Base-by-base conservation (phyloP, 768 basidiomycete genomes). In the Hydnomerulius pinastri region DNA sequence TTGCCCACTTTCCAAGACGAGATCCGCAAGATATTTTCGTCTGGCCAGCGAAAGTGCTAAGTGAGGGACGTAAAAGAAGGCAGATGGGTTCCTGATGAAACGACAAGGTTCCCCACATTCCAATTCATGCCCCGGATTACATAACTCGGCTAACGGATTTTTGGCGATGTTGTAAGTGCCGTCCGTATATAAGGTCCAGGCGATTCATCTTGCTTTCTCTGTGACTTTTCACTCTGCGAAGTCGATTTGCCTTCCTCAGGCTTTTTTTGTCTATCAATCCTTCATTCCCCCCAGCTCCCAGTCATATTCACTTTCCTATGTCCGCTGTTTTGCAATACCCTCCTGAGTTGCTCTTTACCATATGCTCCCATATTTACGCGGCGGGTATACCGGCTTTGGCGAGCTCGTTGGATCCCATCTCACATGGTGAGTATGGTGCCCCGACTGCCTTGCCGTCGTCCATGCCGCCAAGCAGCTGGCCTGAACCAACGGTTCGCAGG, bases 371-470 rank as follows among this genome's bases (percentile, higher is more conserved):
- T 48, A 73, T 93, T 29, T 90, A 84, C 61, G 77, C 79, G 6
- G 72, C 83, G 24, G 81, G 84, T 52, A 68, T 86, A 4, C 82
- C 83, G 9, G 74, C 85, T 7, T 39, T 70, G 9, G 48, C 60
- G 4, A 73, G 79, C 6, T 86, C 88, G 28, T 78, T 93, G 56
- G 90, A 92, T 64, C 89, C 91, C 24, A 75, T 86, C 44, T 69
- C 85, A 27, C 60, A 69, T 46, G 68, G 70, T 12, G 65, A 75
- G 21, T 66, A 77, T 38, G 60, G 64, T 8, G 49, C 62, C 2
- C 90, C 91, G 2, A 81, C 82, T 0, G 78, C 77, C 1, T 71
- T 86, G 28, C 90, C 90, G 0, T 86, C 89, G 0, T 82, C 90
- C n/a, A 73, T 81, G 53, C 91, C 90, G 0, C 76, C 85, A 1